These are phyloP conservation scores for Agrocybe chaxingu DNA, from an alignment of 768 basidiomycete genomes.

Conservation along the genomic window DNA sequence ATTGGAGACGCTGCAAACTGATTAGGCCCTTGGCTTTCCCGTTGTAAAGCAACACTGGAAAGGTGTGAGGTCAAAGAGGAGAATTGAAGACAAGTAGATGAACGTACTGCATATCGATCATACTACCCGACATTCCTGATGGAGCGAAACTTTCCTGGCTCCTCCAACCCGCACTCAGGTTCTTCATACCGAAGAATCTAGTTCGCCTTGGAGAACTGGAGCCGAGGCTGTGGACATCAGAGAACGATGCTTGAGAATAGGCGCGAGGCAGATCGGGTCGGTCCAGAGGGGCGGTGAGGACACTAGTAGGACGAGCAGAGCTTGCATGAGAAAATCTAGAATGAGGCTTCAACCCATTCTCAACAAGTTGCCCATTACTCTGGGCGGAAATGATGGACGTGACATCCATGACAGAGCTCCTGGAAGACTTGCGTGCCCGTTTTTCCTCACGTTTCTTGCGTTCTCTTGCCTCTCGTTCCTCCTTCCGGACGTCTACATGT, in stretches of 20 bases:
- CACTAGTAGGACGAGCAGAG: constrained; percentile 57
- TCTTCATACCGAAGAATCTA: constrained; percentile 76
- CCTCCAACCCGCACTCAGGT: constrained; percentile 67
- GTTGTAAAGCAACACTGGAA: constrained; percentile 72
- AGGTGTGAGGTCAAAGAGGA: constrained; percentile 7
- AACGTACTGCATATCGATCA: constrained; percentile 91
- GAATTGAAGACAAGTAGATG: constrained; percentile 2
- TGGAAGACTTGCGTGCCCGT: constrained; percentile 71
- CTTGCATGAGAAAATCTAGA: constrained; percentile 58
- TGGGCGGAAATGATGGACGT: constrained; percentile 70
- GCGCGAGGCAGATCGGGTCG: constrained; percentile 61
- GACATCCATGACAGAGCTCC: constrained; percentile 67
- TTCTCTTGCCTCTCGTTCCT: constrained; percentile 73
- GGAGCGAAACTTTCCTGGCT: constrained; percentile 80
- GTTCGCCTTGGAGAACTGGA: constrained; percentile 66
- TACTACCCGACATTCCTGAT: constrained; percentile 83
- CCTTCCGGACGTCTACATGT: constrained; percentile 77
- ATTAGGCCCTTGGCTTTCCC: constrained; percentile 43
- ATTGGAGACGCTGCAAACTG: constrained; percentile 25
- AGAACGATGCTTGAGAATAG: constrained; percentile 78
- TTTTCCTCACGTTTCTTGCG: constrained; percentile 68
- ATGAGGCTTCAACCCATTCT: constrained; percentile 57
- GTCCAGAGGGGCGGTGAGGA: constrained; percentile 56
- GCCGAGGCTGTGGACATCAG: constrained; percentile 72
- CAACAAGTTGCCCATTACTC: constrained; percentile 51